Percentiles rank a stretch among this genome's conserved stretches.
Conservation (phyloP, 2,329 filamentous ascomycete genomes). For the Leptodontidium sp. region DNA sequence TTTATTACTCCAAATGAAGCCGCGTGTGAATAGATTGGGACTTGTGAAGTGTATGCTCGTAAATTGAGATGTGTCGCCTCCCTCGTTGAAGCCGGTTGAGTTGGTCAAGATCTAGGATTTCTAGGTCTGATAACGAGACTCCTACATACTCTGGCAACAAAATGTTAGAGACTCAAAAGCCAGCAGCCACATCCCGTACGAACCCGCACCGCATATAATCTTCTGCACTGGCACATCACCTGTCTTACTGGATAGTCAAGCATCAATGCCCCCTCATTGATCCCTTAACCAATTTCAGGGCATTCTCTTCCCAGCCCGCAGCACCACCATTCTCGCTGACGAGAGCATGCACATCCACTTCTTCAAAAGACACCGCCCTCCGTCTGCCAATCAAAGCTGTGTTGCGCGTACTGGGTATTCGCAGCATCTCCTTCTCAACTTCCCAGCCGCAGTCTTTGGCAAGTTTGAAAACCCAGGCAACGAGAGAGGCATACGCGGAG, state of each 20-base stretch:
- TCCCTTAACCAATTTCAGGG: conserved; percentile 66
- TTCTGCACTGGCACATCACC: neutral
- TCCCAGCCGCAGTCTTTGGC: conserved; percentile 76
- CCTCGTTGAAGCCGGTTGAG: too few species aligned
- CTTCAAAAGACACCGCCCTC: conserved; percentile 35
- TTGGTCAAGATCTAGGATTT: too few species aligned
- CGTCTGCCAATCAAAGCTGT: conserved; percentile 77
- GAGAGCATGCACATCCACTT: conserved; percentile 55
- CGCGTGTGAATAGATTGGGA: too few species aligned
- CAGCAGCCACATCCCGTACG: too few species aligned
- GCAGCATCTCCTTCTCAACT: conserved; percentile 83
- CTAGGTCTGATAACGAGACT: too few species aligned
- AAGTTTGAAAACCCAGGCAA: conserved; percentile 77
- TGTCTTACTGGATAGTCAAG: neutral
- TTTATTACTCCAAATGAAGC: too few species aligned
- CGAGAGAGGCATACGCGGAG: conserved; percentile 85
- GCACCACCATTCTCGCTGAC: conserved; percentile 62
- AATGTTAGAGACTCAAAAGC: too few species aligned
- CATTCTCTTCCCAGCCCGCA: conserved; percentile 65
- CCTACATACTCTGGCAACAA: too few species aligned
- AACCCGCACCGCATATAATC: too few species aligned
- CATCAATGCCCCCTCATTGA: conserved; percentile 45
- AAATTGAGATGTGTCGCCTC: too few species aligned
- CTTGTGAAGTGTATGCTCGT: too few species aligned
- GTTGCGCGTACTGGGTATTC: conserved; percentile 93